Percentiles rank a stretch among this genome's conserved stretches.
Conservation (phyloP, 192 early-diverging fungal species). For the Allomyces arbusculus region DNA sequence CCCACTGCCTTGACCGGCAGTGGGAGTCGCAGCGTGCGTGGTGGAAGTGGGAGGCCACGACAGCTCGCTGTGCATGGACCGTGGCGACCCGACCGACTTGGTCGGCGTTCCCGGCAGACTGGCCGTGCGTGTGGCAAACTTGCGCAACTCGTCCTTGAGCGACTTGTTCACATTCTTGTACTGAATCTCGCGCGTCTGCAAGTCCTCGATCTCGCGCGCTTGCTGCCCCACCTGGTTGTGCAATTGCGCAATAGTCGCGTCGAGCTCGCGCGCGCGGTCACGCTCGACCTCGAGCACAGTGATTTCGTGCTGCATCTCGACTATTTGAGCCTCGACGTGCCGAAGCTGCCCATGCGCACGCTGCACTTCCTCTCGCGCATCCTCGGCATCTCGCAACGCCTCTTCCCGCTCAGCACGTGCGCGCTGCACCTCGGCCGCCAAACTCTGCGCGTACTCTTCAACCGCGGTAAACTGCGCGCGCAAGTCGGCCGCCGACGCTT, state of each 20-base stretch:
- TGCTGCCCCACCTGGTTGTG: background rate
- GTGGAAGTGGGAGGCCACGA: background rate
- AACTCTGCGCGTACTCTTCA: too few relatives aligned
- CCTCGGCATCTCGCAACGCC: too few relatives aligned
- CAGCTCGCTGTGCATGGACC: too few relatives aligned
- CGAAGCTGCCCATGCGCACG: too few relatives aligned
- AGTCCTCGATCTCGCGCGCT: background rate
- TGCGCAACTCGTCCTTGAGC: background rate
- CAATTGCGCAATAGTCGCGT: background rate
- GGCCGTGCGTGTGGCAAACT: background rate
- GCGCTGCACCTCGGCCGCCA: too few relatives aligned
- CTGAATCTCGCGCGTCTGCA: background rate
- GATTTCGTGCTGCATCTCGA: too few relatives aligned
- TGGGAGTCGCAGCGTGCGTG: background rate
- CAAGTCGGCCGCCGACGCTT: too few relatives aligned
- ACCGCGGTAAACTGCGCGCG: too few relatives aligned
- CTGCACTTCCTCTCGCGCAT: too few relatives aligned
- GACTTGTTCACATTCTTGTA: background rate
- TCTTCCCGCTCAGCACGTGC: too few relatives aligned
- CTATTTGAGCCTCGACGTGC: too few relatives aligned
- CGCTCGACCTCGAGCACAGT: background rate
- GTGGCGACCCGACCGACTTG: too few relatives aligned
- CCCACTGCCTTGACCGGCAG: background rate
- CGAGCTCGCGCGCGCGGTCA: background rate
- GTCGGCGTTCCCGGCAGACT: background rate